These are phyloP conservation scores for Friedmanniomyces endolithicus DNA, from an alignment of 495 filamentous ascomycete species.

Conservation along the genomic window DNA sequence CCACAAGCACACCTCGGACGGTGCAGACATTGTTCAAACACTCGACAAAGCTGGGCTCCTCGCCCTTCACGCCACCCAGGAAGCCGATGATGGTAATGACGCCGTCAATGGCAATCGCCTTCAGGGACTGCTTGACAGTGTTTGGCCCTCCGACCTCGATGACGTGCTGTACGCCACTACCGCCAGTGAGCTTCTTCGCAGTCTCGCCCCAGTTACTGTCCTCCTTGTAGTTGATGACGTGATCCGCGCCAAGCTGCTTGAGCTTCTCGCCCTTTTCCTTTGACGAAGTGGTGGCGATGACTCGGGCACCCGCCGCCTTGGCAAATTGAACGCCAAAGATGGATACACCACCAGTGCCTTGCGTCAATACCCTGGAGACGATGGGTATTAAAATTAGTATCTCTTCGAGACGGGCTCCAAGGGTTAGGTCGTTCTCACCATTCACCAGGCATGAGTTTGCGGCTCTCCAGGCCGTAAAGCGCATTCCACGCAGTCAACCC, in stretches of 20 bases:
- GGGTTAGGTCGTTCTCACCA: no score
- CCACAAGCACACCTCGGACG: conserved; percentile 30
- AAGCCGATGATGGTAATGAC: conserved; percentile 35
- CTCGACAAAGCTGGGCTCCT: conserved; percentile 30
- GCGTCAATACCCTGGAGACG: conserved; percentile 64
- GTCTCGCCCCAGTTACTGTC: conserved; percentile 62
- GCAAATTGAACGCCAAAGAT: conserved; percentile 72
- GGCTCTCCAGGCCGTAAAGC: conserved; percentile 52
- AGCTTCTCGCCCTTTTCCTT: conserved; percentile 51
- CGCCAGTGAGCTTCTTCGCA: conserved; percentile 52
- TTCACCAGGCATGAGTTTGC: conserved; percentile 52
- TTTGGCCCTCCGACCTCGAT: conserved; percentile 33
- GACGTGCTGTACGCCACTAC: conserved; percentile 55
- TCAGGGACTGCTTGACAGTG: conserved; percentile 27
- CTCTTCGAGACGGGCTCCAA: no score
- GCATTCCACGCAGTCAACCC: conserved; percentile 75
- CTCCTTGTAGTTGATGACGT: conserved; percentile 65
- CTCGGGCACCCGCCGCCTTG: conserved; percentile 65
- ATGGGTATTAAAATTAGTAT: no score
- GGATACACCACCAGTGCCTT: conserved; percentile 73
- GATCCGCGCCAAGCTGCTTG: conserved; percentile 63
- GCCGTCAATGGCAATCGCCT: conserved; percentile 29
- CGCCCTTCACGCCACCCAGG: conserved; percentile 25
- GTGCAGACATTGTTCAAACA: conserved; percentile 27
- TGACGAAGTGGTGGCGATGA: conserved; percentile 71